Evolutionary conservation across 73 alveolate species (phyloP), one percentile per base, ranked within the genome.

Genomic region (Symbiodinium natans): DNA sequence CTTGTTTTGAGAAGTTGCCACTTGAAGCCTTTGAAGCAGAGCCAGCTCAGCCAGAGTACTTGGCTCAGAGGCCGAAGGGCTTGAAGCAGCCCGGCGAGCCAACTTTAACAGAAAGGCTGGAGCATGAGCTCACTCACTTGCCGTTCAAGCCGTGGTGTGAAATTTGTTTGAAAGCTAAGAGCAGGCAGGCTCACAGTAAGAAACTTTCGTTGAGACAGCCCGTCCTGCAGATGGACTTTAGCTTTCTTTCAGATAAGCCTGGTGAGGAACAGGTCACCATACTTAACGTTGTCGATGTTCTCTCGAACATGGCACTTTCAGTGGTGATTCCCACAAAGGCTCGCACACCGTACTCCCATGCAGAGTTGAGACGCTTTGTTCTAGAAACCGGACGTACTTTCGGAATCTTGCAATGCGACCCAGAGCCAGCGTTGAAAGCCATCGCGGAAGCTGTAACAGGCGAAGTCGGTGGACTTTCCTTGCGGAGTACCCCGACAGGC

Each of bases 361-460:
- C 92, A 0, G 92, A 83, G n/a, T 27, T 83, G 19, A 23, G 41
- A 4, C 71, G 74, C 21, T 83, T 83, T n/a, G 41, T 83, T 31
- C 41, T 41, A 42, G 92, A 83, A 31, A 83, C 74, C 21, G 92
- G 92, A 5, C 43, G 92, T 0, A 42, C 74, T 41, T 83, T 83
- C 27, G 92, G 92, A 15, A 83, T 42, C 21, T 4, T 41, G 29
- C 92, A 41, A 41, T 40, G 43, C 11, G 92, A 83, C 31, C 74
- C 92, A 5, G 92, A 83, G 43, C 92, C 92, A 21, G 21, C 92
- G 3, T 25, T 40, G 10, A 21, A 23, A 0, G 21, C 38, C 21
- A 41, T 83, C 5, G 43, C 41, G 9, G 39, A 83, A 31, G 8
- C 92, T 2, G 92, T 83, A 10, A 83, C 92, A 0, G 41, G 75